Evolutionary conservation across 805 yeast genomes (phyloP), one percentile per base, ranked within the genome.

Genomic region (Metschnikowia proteae): DNA sequence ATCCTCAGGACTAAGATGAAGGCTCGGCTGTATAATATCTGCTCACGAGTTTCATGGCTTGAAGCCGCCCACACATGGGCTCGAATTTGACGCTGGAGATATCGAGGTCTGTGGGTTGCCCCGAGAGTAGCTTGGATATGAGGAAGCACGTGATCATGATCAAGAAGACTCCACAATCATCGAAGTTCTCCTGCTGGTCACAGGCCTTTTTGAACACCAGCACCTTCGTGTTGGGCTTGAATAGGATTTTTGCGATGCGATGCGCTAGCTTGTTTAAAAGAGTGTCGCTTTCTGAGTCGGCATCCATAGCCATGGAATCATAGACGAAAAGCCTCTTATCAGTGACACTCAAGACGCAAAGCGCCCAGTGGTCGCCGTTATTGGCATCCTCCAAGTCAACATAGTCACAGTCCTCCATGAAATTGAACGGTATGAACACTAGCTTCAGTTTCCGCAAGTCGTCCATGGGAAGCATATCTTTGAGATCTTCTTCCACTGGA

Each of bases 351-450:
- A 82, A 68, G 11, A 86, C 73, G 10, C 83, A 72, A 11, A 87
- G 64, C 0, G 87, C 81, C 94, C 95, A 86, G 64, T 87, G 94
- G 40, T 81, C 82, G 1, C 92, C 94, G 13, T 83, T 82, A 51
- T 80, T 86, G 2, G 76, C 79, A 0, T 67, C 66, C 41, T 76
- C 84, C 37, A 81, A 68, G 47, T 82, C 84, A 7, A 51, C 53
- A 30, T 51, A 55, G 30, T 55, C 63, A 38, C 36, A 39, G 26
- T 54, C 56, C 40, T 76, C 84, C 51, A 79, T 81, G 59, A 80
- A 85, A 61, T 84, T 86, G 28, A 85, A 70, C 0, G 92, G 94
- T 35, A 85, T 61, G 53, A 87, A 85, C 1, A 86, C 71, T 55
- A 82, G 79, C 48, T 59, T 66, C 62, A 63, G 65, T 44, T 53